Evolutionary conservation across 768 basidiomycete species (phyloP), one percentile per base, ranked within the genome.

Genomic region (Amanita pallidorosea): DNA sequence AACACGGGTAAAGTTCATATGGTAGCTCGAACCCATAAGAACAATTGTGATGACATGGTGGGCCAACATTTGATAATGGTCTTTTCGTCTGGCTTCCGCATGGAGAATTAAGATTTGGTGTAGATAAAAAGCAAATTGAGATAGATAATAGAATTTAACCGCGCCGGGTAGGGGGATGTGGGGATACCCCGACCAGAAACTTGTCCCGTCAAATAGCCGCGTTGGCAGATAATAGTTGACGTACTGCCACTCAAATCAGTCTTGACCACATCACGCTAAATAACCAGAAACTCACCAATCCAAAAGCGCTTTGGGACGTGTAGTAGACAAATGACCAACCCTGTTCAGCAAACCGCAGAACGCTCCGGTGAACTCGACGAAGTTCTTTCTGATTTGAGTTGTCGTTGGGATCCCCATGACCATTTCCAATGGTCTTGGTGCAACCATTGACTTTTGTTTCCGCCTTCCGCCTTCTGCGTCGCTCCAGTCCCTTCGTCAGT

Each of bases 31-130:
- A 31, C 73, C 66, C 68, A 97, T 81, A 54, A 99, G 78, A 45
- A 74, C 61, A 54, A 93, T 76, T 11, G 93, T 95, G 57, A 98
- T 85, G 58, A 95, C 62, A 63, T 99, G 96, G 70, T 99, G 96
- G 22, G 83, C 70, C 78, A 97, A 87, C 95, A 97, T 97, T 67
- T 97, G 95, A 58, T 73, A 71, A 65, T 97, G 91, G 65, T 99
- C 96, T 63, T 90, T 92, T 51, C 96, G 75, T 49, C 82, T 78
- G 35, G 83, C 91, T 65, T 99, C 96, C 23, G 93, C 84, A 65
- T 97, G 90, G 64, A 99, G 76, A 52, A 95, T 83, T 54, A 97
- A 72, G 9, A 96, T 74, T 66, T 94, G 92, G 63, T 98, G 93
- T 47, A 85, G 66, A 69, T 96, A 99, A 67, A 93, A 93, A 35